Base-by-base conservation (phyloP, 1,139 yeast species). In the Waltiozyma sp. region DNA sequence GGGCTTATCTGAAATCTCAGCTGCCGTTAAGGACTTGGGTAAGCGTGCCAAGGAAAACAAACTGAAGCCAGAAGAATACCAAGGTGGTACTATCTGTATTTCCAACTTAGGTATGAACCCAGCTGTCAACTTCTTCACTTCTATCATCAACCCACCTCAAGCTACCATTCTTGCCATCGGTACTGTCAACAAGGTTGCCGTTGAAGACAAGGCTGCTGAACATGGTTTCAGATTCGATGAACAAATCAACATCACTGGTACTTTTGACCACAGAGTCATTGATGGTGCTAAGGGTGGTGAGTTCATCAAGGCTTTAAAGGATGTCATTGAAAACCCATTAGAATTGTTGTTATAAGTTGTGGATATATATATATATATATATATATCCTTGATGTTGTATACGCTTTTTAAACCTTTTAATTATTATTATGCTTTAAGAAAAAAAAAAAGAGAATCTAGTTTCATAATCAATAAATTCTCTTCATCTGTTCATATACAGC, bases 271-370 rank as follows among this genome's bases (percentile, higher is more conserved):
- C 73, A 85, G 96, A 73, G 83, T 84, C 48, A 80, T 89, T 51
- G 99, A 91, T 62, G 99, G 99, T 60, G 97, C 97, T 45, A 80
- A 84, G 58, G 98, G 96, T 59, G 98, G 95, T 64, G 97, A 91
- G 60, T 93, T 78, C 77, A 86, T 91, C 73, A 86, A 78, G 69
- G 95, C 88, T 56, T 76, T 91, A 68, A 91, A 91, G 79, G 75
- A 75, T 60, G 80, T 87, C 56, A 67, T 91, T 55, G 99, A 91
- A 73, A 89, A 91, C 73, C 99, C 99, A 60, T 76, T 91, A 65
- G 96, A 89, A 69, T 70, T 91, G 69, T 70, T 93, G 68, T 72
- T 93, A 65, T 91, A 46, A 21, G 23, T 5, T 21, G 7, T 21
- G 4, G 23, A 4, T 21, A 8, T 4, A 21, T 21, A 4, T 21